These are phyloP conservation scores for Arabidopsis thaliana DNA, from an alignment of 345 rosid species.

Conservation along the genomic window DNA sequence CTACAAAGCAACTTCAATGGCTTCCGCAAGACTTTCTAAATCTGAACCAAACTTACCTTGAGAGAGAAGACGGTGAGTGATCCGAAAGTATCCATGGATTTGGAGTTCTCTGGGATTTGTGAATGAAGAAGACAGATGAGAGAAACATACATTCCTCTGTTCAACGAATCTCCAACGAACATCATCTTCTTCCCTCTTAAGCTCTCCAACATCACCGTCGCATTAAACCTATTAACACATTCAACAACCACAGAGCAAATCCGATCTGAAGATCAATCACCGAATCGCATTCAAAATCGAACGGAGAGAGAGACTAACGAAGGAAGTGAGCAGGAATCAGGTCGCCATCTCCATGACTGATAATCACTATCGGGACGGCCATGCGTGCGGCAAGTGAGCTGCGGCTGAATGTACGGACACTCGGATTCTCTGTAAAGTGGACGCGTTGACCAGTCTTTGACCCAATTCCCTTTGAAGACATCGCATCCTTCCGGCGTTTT, in stretches of 20 bases:
- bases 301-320: conserved; percentile 52
- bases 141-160: conserved; percentile 86
- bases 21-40: conserved; percentile 21
- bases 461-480: conserved; percentile 78
- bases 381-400: conserved; percentile 80
- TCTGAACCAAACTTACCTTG: conserved; percentile 55
- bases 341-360: conserved; percentile 89
- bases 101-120: conserved; percentile 64
- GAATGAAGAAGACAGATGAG: conserved; percentile 86
- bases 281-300: neutral
- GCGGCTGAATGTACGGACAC: conserved; percentile 93
- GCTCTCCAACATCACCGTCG: conserved; percentile 78
- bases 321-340: conserved; percentile 81
- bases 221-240: conserved; percentile 65
- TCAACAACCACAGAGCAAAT: conserved; percentile 1
- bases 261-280: conserved; percentile 19
- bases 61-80: conserved; percentile 78
- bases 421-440: conserved; percentile 77
- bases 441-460: conserved; percentile 61
- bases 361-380: conserved; percentile 75
- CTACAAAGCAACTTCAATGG: conserved; percentile 12
- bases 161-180: conserved; percentile 89
- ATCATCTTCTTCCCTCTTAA: conserved; percentile 89
- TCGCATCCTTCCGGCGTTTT: conserved; percentile 69
- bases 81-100: conserved; percentile 79